Conservation (phyloP, 192 early-diverging fungal genomes). For the Phycomyces blakesleeanus region DNA sequence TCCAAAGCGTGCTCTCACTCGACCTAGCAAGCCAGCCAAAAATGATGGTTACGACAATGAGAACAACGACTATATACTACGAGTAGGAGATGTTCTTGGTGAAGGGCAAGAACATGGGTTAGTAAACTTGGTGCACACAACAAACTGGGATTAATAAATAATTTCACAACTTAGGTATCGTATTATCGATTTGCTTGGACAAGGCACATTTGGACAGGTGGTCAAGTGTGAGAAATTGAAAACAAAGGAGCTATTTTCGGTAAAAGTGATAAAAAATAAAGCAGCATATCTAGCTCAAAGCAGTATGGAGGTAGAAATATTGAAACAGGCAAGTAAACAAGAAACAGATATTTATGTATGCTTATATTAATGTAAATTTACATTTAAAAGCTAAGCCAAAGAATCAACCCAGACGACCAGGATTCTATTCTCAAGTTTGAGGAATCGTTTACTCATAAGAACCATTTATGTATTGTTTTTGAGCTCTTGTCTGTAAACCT, state of each 20-base stretch:
- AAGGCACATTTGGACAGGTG: conserved; percentile 98
- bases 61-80: conserved; percentile 92
- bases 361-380: conserved; percentile 2
- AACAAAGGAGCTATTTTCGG: conserved; percentile 82
- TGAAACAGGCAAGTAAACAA: conserved; percentile 60
- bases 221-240: conserved; percentile 90
- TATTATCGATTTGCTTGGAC: conserved; percentile 91
- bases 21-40: conserved; percentile 83
- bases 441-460: conserved; percentile 87
- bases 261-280: conserved; percentile 98
- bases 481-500: conserved; percentile 93
- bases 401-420: conserved; percentile 74
- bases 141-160: neutral
- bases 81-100: conserved; percentile 86
- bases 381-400: conserved; percentile 67
- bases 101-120: conserved; percentile 70
- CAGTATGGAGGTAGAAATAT: conserved; percentile 89
- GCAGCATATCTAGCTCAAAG: conserved; percentile 93
- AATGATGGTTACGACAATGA: conserved; percentile 95
- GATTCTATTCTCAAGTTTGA: conserved; percentile 84
- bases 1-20: conserved; percentile 87
- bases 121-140: neutral
- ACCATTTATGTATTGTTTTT: conserved; percentile 92
- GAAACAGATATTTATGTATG: neutral
- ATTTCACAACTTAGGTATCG: conserved; percentile 57